Percentiles rank a stretch among this genome's conserved stretches.
Evolutionary conservation across 148 eudicot genomes (phyloP).

Genomic region (Camellia sinensis): DNA sequence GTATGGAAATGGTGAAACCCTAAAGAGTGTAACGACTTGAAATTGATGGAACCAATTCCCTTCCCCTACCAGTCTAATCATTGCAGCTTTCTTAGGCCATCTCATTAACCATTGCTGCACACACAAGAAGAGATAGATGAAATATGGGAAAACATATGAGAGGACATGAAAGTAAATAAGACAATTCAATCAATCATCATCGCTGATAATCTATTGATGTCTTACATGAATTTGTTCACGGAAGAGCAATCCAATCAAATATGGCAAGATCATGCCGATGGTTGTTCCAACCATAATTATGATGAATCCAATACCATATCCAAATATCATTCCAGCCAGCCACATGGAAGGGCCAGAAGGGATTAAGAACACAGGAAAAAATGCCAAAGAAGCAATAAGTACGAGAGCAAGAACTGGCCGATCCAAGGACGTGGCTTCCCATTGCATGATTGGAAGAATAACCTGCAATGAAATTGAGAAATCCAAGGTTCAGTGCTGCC

Average conservation of each 20-base stretch:
- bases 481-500: conserved; percentile 8
- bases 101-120: conserved; percentile 73
- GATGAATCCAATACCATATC: conserved; percentile 85
- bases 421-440: conserved; percentile 93
- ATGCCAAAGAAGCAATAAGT: conserved; percentile 77
- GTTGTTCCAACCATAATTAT: conserved; percentile 93
- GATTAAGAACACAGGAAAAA: conserved; percentile 75
- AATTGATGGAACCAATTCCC: conserved; percentile 89
- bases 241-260: conserved; percentile 63
- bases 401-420: conserved; percentile 86
- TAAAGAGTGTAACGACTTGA: conserved; percentile 75
- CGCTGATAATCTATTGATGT: neutral
- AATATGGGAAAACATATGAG: neutral
- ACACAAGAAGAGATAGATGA: conserved; percentile 14
- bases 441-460: conserved; percentile 76
- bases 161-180: neutral
- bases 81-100: conserved; percentile 85
- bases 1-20: conserved; percentile 94
- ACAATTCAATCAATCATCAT: neutral
- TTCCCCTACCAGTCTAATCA: conserved; percentile 81
- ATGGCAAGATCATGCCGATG: conserved; percentile 83
- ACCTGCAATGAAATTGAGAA: conserved; percentile 39
- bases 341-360: conserved; percentile 98
- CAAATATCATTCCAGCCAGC: conserved; percentile 96
- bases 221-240: conserved; percentile 84